Conservation (phyloP, 1,139 yeast genomes). For the Suhomyces taliae region DNA sequence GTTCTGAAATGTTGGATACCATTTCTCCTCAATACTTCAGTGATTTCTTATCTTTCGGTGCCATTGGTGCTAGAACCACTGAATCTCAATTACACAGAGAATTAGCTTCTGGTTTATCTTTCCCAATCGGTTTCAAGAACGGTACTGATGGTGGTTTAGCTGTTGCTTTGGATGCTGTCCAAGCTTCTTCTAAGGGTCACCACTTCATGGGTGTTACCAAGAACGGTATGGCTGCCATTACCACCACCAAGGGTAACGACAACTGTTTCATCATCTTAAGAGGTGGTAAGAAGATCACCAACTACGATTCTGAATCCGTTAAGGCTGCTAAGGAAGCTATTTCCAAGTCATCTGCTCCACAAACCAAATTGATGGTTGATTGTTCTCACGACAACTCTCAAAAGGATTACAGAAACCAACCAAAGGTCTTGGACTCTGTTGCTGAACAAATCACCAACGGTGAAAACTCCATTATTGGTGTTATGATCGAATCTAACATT, state of each 20-base stretch:
- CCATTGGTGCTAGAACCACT: slow-evolving; percentile 98
- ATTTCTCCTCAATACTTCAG: slow-evolving; percentile 96
- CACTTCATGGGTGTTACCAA: slow-evolving; percentile 97
- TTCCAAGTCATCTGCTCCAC: slow-evolving; percentile 53
- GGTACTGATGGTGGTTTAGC: slow-evolving; percentile 96
- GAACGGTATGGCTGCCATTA: slow-evolving; percentile 94
- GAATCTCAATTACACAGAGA: slow-evolving; percentile 98
- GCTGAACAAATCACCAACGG: slow-evolving; percentile 82
- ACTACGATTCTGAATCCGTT: slow-evolving; percentile 80
- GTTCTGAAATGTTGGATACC: slow-evolving; percentile 97
- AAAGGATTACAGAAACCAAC: slow-evolving; percentile 94
- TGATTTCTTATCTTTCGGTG: slow-evolving; percentile 90
- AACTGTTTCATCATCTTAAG: slow-evolving; percentile 87
- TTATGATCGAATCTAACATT: slow-evolving; percentile 94
- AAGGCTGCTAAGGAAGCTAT: slow-evolving; percentile 68
- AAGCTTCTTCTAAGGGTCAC: slow-evolving; percentile 89
- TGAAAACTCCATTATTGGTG: slow-evolving; percentile 78
- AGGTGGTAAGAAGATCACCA: slow-evolving; percentile 94
- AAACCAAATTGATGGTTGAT: slow-evolving; percentile 88
- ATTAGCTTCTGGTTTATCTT: slow-evolving; percentile 91
- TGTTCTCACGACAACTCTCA: slow-evolving; percentile 96
- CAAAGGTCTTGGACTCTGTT: slow-evolving; percentile 76
- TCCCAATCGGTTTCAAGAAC: slow-evolving; percentile 98
- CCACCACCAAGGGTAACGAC: slow-evolving; percentile 91
- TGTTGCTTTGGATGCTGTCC: slow-evolving; percentile 92